These are phyloP conservation scores for Aegilops tauschii DNA, from an alignment of 176 grass and related monocot species.

Conservation along the genomic window DNA sequence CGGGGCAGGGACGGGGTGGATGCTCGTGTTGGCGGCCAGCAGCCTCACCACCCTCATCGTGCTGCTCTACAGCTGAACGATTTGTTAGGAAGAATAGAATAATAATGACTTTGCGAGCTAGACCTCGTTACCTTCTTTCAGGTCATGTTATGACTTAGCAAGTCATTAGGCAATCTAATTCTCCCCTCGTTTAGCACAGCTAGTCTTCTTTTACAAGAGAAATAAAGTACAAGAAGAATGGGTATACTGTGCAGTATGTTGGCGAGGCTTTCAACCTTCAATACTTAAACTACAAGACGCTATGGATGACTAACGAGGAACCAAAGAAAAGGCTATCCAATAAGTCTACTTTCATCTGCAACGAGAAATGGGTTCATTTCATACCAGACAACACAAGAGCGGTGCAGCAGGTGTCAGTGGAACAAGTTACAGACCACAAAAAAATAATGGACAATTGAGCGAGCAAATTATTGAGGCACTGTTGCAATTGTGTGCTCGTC, in stretches of 20 bases:
- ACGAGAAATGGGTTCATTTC: not conserved
- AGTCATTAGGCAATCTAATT: not conserved
- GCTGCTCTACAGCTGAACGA: constrained; percentile 42
- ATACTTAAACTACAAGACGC: not conserved
- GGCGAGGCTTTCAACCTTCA: not conserved
- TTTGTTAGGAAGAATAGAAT: not conserved
- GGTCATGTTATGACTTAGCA: not conserved
- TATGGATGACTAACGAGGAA: not conserved
- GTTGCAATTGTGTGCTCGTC: constrained; percentile 55
- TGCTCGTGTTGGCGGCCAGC: constrained; percentile 59
- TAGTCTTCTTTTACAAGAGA: constrained; percentile 5
- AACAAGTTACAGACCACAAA: constrained; percentile 27
- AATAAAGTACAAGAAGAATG: not conserved
- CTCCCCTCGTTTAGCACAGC: not conserved
- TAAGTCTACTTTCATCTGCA: not conserved
- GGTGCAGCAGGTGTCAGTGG: not conserved
- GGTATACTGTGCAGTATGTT: not conserved
- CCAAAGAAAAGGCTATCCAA: not conserved
- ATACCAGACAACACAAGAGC: not conserved
- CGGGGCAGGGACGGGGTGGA: constrained; percentile 50
- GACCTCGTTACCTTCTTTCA: not conserved
- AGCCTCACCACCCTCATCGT: constrained; percentile 58
- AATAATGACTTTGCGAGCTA: not conserved
- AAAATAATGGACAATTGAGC: constrained; percentile 32
- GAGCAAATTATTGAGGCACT: constrained; percentile 68